phyloP scores from a whole-genome alignment of 768 basidiomycete genomes.

The Crepidotus variabilis region DNA sequence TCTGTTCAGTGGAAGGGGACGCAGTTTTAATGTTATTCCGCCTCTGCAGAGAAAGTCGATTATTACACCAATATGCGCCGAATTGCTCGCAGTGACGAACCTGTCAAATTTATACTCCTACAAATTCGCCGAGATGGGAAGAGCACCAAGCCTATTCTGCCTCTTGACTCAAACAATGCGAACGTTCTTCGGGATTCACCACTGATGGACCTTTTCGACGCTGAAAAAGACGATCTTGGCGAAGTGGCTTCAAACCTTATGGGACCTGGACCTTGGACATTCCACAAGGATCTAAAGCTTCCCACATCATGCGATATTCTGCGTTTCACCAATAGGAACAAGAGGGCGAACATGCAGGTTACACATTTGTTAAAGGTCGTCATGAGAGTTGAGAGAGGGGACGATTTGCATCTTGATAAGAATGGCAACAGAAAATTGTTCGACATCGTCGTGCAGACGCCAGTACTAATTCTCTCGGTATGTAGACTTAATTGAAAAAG shows the following conservation, averaged over 20 bases:
- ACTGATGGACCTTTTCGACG: conserved; percentile 44
- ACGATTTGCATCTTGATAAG: conserved; percentile 56
- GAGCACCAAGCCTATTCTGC: conserved; percentile 62
- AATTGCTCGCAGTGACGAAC: conserved; percentile 65
- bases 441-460: conserved; percentile 84
- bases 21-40: neutral
- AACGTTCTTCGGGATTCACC: conserved; percentile 68
- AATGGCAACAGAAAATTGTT: conserved; percentile 78
- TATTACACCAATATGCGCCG: conserved; percentile 71
- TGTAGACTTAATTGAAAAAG: conserved; percentile 23
- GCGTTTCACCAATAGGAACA: conserved; percentile 79
- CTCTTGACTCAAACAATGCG: conserved; percentile 67
- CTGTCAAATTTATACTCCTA: conserved; percentile 58
- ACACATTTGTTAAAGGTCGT: conserved; percentile 77
- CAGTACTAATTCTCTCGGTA: conserved; percentile 85
- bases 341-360: conserved; percentile 68
- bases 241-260: conserved; percentile 57
- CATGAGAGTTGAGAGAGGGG: conserved; percentile 80
- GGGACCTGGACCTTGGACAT: conserved; percentile 86
- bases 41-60: conserved; percentile 65
- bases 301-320: conserved; percentile 61
- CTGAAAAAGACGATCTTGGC: conserved; percentile 44
- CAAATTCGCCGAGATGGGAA: conserved; percentile 55
- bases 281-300: conserved; percentile 65
- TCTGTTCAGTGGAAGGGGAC: neutral